These are phyloP conservation scores for Rhizopogon vinicolor DNA, from an alignment of 768 basidiomycete genomes.

Conservation along the genomic window DNA sequence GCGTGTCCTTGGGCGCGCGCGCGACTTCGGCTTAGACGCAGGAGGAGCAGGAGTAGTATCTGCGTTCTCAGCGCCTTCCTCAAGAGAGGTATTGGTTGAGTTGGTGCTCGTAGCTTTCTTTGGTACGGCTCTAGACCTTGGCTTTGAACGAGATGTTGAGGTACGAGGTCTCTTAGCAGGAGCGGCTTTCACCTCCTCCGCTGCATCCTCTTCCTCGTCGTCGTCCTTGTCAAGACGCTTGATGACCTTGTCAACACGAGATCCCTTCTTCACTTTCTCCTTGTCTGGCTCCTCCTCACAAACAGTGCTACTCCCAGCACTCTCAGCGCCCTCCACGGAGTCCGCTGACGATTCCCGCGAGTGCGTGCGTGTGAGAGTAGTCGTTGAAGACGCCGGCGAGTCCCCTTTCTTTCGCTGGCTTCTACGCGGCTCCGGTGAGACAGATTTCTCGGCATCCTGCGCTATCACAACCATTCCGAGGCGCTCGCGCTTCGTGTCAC, in stretches of 20 bases:
- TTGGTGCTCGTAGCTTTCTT: not conserved
- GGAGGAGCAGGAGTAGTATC: slow-evolving; percentile 11
- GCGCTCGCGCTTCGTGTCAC: slow-evolving; percentile 17
- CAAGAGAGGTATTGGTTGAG: slow-evolving; percentile 4
- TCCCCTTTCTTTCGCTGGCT: slow-evolving; percentile 26
- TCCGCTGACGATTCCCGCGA: slow-evolving; percentile 22
- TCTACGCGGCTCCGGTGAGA: slow-evolving; percentile 16
- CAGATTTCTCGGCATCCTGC: slow-evolving; percentile 8
- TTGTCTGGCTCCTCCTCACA: slow-evolving; percentile 25
- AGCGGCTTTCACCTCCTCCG: slow-evolving; percentile 8
- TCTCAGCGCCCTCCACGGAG: slow-evolving; percentile 21
- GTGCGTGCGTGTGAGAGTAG: slow-evolving; percentile 24
- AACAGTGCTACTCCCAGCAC: slow-evolving; percentile 29
- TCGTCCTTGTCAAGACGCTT: slow-evolving; percentile 3
- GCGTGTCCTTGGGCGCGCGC: slow-evolving; percentile 22
- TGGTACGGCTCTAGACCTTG: slow-evolving; percentile 11
- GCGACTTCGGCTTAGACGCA: slow-evolving; percentile 24
- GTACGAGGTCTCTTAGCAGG: slow-evolving; percentile 15
- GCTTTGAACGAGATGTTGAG: slow-evolving; percentile 18
- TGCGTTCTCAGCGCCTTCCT: slow-evolving; percentile 16
- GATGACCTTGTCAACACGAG: not conserved
- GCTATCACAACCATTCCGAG: slow-evolving; percentile 13
- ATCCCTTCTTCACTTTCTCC: slow-evolving; percentile 13
- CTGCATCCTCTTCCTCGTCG: slow-evolving; percentile 11
- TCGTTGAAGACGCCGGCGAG: slow-evolving; percentile 24